These are phyloP conservation scores for Cercis canadensis DNA, from an alignment of 306 rosid species.

Conservation along the genomic window DNA sequence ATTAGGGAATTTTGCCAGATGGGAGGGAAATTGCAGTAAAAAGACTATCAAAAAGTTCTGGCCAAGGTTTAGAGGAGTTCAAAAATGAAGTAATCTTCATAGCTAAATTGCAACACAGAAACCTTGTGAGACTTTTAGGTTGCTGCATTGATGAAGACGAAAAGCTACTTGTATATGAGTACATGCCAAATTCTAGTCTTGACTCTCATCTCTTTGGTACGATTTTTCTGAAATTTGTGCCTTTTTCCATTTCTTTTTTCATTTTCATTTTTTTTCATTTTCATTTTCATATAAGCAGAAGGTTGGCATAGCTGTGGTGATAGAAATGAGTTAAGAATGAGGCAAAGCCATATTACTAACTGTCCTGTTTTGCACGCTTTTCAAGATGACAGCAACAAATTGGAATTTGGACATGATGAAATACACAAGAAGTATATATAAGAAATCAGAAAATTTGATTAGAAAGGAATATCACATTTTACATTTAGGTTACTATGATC, in stretches of 20 bases:
- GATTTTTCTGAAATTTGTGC: background rate
- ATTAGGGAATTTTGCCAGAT: slow-evolving; percentile 57
- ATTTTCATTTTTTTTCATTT: background rate
- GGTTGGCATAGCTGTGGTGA: background rate
- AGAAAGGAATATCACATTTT: no score
- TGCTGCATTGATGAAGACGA: slow-evolving; percentile 61
- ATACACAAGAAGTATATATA: no score
- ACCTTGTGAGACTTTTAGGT: slow-evolving; percentile 68
- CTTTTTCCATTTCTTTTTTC: background rate
- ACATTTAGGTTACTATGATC: no score
- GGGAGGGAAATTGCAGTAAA: slow-evolving; percentile 67
- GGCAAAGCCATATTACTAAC: no score
- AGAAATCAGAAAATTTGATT: no score
- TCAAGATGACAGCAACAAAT: no score
- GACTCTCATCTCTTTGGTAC: slow-evolving; percentile 55
- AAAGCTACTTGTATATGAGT: slow-evolving; percentile 67
- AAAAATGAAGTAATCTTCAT: slow-evolving; percentile 66
- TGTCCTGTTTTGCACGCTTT: no score
- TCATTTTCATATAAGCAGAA: background rate
- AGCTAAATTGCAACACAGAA: slow-evolving; percentile 65
- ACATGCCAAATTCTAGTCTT: slow-evolving; percentile 60
- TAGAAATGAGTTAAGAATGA: no score
- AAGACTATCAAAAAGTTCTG: slow-evolving; percentile 59
- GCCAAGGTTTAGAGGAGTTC: slow-evolving; percentile 65
- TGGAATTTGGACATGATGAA: no score